phyloP scores from a whole-genome alignment of 73 alveolate genomes.

The Paramecium primaurelia region DNA sequence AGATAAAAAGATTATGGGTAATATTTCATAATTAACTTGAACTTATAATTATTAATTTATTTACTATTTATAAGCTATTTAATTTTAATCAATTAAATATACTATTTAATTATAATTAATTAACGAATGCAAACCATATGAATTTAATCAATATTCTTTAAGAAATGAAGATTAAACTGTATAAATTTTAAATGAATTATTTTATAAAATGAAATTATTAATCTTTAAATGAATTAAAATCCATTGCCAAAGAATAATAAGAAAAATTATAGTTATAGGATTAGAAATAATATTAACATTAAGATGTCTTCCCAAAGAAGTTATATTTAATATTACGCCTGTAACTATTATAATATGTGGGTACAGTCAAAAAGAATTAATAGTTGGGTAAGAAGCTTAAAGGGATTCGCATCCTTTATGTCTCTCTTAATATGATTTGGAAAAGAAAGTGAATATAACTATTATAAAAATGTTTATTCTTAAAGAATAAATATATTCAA shows the following conservation, averaged over 20 bases:
- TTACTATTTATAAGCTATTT: not conserved
- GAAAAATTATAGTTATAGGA: not conserved
- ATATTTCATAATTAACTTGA: not conserved
- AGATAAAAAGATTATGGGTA: not conserved
- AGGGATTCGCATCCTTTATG: not conserved
- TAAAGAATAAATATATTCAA: not conserved
- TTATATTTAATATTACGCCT: not conserved
- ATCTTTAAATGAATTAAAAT: too few relatives aligned
- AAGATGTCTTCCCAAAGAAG: not conserved
- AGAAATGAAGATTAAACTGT: too few relatives aligned
- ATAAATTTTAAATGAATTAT: too few relatives aligned
- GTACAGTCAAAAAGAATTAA: not conserved
- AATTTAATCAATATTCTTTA: too few relatives aligned
- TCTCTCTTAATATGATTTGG: not conserved
- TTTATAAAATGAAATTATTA: too few relatives aligned
- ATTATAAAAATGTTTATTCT: not conserved
- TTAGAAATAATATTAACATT: not conserved
- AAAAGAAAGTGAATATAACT: not conserved
- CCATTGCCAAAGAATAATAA: conserved; percentile 1
- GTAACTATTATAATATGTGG: not conserved
- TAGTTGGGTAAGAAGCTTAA: not conserved
- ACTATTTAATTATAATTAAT: too few relatives aligned
- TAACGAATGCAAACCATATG: too few relatives aligned
- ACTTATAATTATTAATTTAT: not conserved
- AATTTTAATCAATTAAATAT: not conserved